These are phyloP conservation scores for Bothriochloa decipiens DNA, from an alignment of 176 grass and related monocot species.

Conservation along the genomic window DNA sequence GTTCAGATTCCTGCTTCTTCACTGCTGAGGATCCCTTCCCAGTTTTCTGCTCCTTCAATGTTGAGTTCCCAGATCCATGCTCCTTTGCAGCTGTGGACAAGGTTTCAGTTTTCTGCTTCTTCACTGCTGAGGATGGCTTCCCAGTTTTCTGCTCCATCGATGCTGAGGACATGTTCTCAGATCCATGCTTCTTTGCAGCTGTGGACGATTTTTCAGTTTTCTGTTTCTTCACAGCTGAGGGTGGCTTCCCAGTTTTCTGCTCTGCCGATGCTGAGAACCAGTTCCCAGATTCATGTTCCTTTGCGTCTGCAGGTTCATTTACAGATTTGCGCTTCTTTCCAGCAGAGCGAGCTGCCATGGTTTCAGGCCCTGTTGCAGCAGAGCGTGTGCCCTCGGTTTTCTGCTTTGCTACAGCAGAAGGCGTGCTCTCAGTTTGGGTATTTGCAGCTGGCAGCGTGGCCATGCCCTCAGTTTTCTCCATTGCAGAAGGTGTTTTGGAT, in stretches of 20 bases:
- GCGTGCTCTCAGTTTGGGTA: background rate
- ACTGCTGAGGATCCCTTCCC: background rate
- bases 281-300: too few species aligned
- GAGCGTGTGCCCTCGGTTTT: too few species aligned
- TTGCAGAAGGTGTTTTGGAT: background rate
- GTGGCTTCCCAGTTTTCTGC: too few species aligned
- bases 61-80: background rate
- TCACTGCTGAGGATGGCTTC: background rate
- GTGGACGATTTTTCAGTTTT: too few species aligned
- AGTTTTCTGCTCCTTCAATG: background rate
- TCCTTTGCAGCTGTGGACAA: background rate
- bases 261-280: too few species aligned
- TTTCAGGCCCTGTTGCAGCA: too few species aligned
- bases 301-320: too few species aligned
- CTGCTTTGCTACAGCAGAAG: too few species aligned
- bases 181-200: too few species aligned
- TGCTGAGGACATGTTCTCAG: background rate
- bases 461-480: background rate
- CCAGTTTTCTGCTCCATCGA: background rate
- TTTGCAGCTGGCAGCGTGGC: conserved; percentile 2
- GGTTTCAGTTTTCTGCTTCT: conserved; percentile 4
- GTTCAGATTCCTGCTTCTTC: conserved; percentile 4
- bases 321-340: too few species aligned
- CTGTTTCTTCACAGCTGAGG: too few species aligned
- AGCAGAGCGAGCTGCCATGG: too few species aligned